Percentiles rank a stretch among this genome's conserved stretches.
phyloP scores from a whole-genome alignment of 768 basidiomycete species.

The Macrocybe gigantea region DNA sequence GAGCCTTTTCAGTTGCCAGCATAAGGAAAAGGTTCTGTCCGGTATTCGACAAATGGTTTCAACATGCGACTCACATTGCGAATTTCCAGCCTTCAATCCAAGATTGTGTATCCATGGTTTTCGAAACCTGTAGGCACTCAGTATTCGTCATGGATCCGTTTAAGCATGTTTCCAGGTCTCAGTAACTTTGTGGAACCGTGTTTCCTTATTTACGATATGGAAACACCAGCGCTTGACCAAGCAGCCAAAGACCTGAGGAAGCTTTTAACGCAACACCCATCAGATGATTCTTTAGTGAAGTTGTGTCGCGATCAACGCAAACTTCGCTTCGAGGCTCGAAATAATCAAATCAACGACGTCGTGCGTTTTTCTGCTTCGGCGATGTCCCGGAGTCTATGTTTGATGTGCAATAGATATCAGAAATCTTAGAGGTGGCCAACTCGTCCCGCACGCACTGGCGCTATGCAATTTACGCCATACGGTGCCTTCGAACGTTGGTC shows the following conservation, averaged over 20 bases:
- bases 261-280: constrained; percentile 21
- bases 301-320: constrained; percentile 40
- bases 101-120: constrained; percentile 57
- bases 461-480: constrained; percentile 65
- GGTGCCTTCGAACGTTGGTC: constrained; percentile 62
- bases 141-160: background rate
- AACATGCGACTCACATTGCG: background rate
- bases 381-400: background rate
- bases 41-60: background rate
- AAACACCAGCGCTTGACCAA: constrained; percentile 33
- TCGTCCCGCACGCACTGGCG: constrained; percentile 71
- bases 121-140: constrained; percentile 50
- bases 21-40: constrained; percentile 69
- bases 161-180: constrained; percentile 37
- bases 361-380: constrained; percentile 28
- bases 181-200: constrained; percentile 58
- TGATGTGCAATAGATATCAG: constrained; percentile 20
- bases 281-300: constrained; percentile 32
- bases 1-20: constrained; percentile 65
- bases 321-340: constrained; percentile 31
- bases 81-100: constrained; percentile 64
- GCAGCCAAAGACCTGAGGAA: constrained; percentile 32
- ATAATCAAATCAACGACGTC: constrained; percentile 34
- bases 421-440: constrained; percentile 53
- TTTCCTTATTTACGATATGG: constrained; percentile 47